Conservation (phyloP, 108 stramenopile genomes). For the Skeletonema menzelii region DNA sequence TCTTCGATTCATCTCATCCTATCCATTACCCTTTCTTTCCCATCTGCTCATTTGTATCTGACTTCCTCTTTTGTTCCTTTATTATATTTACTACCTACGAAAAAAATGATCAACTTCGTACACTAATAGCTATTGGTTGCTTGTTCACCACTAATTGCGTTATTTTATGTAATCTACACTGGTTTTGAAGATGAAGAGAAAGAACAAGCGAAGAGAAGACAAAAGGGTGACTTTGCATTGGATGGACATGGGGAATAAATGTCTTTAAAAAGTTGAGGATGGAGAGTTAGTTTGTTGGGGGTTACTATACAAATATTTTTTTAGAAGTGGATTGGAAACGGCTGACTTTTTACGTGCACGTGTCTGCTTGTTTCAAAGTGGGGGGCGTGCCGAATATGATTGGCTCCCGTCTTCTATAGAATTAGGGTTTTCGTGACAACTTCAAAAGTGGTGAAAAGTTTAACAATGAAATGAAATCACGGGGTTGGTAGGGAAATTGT, state of each 20-base stretch:
- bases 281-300: neutral
- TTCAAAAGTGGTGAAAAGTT: neutral
- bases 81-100: too few relatives aligned
- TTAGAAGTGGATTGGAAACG: neutral
- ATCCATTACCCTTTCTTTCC: neutral
- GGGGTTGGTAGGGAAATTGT: neutral
- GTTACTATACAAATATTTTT: neutral
- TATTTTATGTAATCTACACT: conserved; percentile 78
- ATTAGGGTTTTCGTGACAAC: too few relatives aligned
- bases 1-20: neutral
- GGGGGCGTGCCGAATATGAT: neutral
- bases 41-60: neutral
- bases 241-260: conserved; percentile 90
- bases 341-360: neutral
- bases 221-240: conserved; percentile 82
- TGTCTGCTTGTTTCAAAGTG: neutral
- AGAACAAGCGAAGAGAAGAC: conserved; percentile 65
- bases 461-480: neutral
- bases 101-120: neutral
- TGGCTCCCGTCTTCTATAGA: neutral
- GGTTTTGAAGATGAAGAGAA: conserved; percentile 83
- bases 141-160: conserved; percentile 75
- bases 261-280: neutral
- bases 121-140: conserved; percentile 74
- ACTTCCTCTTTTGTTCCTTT: conserved; percentile 5